A percentile compares a stretch with the other conserved stretches of the same genome.
Conservation (phyloP, 2,329 filamentous ascomycete species). For the Colletotrichum lindemuthianum region DNA sequence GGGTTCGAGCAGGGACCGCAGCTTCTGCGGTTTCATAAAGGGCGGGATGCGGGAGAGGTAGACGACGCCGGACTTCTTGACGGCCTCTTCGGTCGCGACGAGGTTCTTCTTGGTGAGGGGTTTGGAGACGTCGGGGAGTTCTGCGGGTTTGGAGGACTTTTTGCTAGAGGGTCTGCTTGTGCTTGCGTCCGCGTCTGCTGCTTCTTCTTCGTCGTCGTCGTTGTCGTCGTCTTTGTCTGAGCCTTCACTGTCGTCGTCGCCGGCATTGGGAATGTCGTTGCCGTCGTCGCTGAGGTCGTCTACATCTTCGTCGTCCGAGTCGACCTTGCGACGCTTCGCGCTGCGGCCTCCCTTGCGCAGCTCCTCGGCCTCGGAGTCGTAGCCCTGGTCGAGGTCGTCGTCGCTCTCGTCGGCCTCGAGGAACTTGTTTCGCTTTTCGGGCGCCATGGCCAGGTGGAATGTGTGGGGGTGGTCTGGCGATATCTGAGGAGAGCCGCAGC, state of each 20-base stretch:
- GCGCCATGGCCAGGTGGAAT: conserved; percentile 60
- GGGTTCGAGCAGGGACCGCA: conserved; percentile 78
- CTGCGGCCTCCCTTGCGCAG: conserved; percentile 71
- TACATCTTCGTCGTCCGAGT: conserved; percentile 54
- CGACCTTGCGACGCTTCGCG: conserved; percentile 72
- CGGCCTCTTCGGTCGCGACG: conserved; percentile 69
- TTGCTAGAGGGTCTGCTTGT: conserved; percentile 39
- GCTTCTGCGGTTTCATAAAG: conserved; percentile 86
- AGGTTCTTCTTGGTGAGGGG: conserved; percentile 74
- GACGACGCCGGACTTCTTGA: conserved; percentile 80
- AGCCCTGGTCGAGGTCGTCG: conserved; percentile 66
- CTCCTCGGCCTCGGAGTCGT: conserved; percentile 74
- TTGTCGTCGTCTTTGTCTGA: conserved; percentile 42
- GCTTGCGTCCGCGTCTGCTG: conserved; percentile 33
- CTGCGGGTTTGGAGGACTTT: conserved; percentile 36
- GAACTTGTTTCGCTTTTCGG: conserved; percentile 78
- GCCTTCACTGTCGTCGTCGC: conserved; percentile 38
- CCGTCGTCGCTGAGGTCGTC: conserved; percentile 51
- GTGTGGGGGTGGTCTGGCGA: background rate
- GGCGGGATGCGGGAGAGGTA: conserved; percentile 87
- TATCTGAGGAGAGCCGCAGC: background rate
- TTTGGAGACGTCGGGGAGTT: conserved; percentile 61
- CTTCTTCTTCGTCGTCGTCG: conserved; percentile 15
- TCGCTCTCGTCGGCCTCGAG: conserved; percentile 70
- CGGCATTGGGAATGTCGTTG: conserved; percentile 43